Evolutionary conservation across 352 stramenopile genomes (phyloP), one percentile per base, ranked within the genome.

Genomic region (Globisporangium nagaii): DNA sequence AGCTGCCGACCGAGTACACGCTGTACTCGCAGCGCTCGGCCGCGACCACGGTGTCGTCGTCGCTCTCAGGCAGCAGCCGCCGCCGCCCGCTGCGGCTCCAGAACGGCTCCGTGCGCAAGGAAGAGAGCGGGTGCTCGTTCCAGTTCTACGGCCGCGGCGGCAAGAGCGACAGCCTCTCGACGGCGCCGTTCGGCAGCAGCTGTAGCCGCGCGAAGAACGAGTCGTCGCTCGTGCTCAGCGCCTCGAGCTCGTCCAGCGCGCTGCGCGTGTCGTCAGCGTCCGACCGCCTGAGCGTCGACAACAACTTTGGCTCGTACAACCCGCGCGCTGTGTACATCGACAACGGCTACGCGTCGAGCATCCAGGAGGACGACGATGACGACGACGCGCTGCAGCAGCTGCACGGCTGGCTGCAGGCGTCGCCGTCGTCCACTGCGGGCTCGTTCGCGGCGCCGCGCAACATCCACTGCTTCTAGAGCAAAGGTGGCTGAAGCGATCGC

Each of bases 221-320:
- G 60, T 80, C n/a, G n/a, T n/a, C 75, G 55, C 58, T 88, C 41
- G 50, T 82, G 15, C 62, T 85, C 41, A 57, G 79, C n/a, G n/a
- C n/a, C 9, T 69, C 75, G 11, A 74, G 56, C 49, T 68, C 58
- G n/a, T 66, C 68, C 34, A 84, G 70, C 58, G 74, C 75, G 22
- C 50, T 73, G 30, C 67, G 74, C 10, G 42, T 56, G 20, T 88
- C 77, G 13, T 56, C 68, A 11, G 56, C 57, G 44, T 86, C 79
- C 31, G 77, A 88, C 51, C 75, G 79, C 56, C 70, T 86, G 66
- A 90, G 79, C 51, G 61, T 90, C 28, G 79, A 90, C 59, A 84
- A 79, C 45, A 88, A 90, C 61, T 83, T 79, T 34, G 75, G 76
- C 13, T 88, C 76, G 52, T 66, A 79, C 54, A 88, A 90, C 63